Base-by-base conservation (phyloP, 2,329 filamentous ascomycete species). In the Beauveria varroae region DNA sequence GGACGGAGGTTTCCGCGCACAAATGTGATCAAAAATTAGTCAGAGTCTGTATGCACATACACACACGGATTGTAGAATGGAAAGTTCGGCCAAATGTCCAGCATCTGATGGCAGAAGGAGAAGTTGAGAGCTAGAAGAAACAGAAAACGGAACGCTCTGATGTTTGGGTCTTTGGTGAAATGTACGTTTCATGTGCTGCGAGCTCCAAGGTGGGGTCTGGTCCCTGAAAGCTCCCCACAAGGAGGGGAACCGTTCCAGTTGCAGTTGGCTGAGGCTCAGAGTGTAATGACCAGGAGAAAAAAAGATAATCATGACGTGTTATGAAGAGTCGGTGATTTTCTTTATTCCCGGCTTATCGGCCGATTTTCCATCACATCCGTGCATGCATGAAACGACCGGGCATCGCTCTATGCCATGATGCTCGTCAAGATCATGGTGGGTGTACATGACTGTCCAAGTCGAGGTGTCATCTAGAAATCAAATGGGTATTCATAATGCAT, bases 1-100 rank as follows among this genome's bases (percentile, higher is more conserved):
- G 5, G 43, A 49, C 20, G 5, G 28, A 50, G 10, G 30, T 22
- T 22, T 41, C 16, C 16, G 30, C 46, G 56, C n/a, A 22, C 9
- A 47, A 37, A 12, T 16, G 14, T 12, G 14, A 14, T 37, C 34
- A 37, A 5, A 2, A 37, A 16, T 16, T 37, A 37, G 34, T 37
- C 34, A 24, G 47, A 4, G 30, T 16, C 24, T 24, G 26, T n/a
- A 55, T 43, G 28, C 20, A 24, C 34, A 37, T 20, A 24, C 14
- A 40, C 18, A 14, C 18, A 14, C 20, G 20, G 16, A 30, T 20
- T 20, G 47, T n/a, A 22, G 28, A 37, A 56, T 26, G 26, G 4
- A 30, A 26, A 14, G 30, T 16, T 20, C 10, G 18, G 30, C 63
- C 58, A 63, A 63, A 63, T 64, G 63, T 47, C 63, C 63, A 62